Evolutionary conservation across 805 yeast species (phyloP), one percentile per base, ranked within the genome.

Genomic region (Huiozyma naganishii): DNA sequence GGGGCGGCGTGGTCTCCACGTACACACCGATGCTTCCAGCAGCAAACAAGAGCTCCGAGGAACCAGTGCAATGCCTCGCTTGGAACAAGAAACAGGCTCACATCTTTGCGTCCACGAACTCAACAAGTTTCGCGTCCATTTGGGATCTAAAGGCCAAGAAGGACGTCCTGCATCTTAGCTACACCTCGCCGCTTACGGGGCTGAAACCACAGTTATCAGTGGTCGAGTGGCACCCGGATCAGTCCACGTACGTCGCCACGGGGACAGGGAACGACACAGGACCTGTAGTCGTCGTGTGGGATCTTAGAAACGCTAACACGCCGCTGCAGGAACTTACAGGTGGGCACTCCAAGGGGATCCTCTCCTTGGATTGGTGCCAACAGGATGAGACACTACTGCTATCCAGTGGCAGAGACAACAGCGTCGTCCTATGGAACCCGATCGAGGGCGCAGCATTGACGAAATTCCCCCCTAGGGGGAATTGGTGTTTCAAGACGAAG

Each of bases 211-310:
- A 80, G 44, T 73, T 90, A 41, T 78, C 94, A 32, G 74, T 76
- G 47, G 94, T 92, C 10, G 87, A 82, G 46, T 92, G 99, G 99
- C 97, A 92, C 63, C 98, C 99, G 45, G 67, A 74, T 37, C 81
- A 80, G 65, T 78, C 90, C 46, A 90, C 97, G 11, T 82, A 78
- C 59, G 74, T 92, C 46, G 79, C 84, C 28, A 90, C 97, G 27
- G 95, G 95, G 28, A 80, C 92, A 29, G 88, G 82, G 47, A 76
- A 78, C 45, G 97, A 89, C 62, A 69, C 73, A 17, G 76, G 77
- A 41, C 95, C 98, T 9, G 73, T 83, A 30, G 79, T 92, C 43
- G 67, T 87, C 50, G 71, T 90, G 11, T 92, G 98, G 98, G 97
- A 92, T 68, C 73, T 92, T 59, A 78, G 97, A 64, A 90, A 92